These are phyloP conservation scores for Kuraishia molischiana DNA, from an alignment of 805 yeast species.

Conservation along the genomic window DNA sequence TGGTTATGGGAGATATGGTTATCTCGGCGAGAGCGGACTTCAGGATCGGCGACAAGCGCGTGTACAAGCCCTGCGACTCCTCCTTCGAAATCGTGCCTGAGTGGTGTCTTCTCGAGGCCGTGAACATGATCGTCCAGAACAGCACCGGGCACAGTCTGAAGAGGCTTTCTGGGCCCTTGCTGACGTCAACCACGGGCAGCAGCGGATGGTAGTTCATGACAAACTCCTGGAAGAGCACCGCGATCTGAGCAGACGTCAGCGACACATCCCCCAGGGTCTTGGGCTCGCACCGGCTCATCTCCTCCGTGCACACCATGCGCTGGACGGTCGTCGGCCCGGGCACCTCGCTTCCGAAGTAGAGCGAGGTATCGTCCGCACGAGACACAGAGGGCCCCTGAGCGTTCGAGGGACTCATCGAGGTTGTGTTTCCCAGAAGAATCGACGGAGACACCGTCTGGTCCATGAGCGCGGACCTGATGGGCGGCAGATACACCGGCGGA, in stretches of 20 bases:
- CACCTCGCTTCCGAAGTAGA: conserved; percentile 3
- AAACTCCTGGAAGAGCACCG: conserved; percentile 57
- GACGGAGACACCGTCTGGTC: neutral
- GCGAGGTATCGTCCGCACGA: neutral
- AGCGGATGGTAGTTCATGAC: conserved; percentile 74
- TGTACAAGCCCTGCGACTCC: conserved; percentile 31
- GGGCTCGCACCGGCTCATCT: conserved; percentile 44
- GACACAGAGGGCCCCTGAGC: conserved; percentile 1
- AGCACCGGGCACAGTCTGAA: conserved; percentile 77
- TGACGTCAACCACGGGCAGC: conserved; percentile 78
- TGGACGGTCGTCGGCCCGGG: conserved; percentile 6
- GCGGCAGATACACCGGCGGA: neutral
- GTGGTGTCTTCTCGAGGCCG: conserved; percentile 62
- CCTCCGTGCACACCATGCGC: conserved; percentile 17
- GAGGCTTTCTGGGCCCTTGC: conserved; percentile 72
- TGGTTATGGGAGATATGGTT: conserved; percentile 81
- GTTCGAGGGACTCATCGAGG: neutral
- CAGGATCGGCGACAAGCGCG: conserved; percentile 56
- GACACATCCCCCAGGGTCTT: conserved; percentile 65
- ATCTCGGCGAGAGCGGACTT: conserved; percentile 78
- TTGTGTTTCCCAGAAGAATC: neutral
- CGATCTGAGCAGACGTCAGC: conserved; percentile 51
- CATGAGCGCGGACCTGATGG: conserved; percentile 7
- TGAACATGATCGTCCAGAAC: conserved; percentile 89
- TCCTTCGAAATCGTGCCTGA: conserved; percentile 14